Conservation (phyloP, 257 asterid genomes). For the Solanum sparsipilum region DNA sequence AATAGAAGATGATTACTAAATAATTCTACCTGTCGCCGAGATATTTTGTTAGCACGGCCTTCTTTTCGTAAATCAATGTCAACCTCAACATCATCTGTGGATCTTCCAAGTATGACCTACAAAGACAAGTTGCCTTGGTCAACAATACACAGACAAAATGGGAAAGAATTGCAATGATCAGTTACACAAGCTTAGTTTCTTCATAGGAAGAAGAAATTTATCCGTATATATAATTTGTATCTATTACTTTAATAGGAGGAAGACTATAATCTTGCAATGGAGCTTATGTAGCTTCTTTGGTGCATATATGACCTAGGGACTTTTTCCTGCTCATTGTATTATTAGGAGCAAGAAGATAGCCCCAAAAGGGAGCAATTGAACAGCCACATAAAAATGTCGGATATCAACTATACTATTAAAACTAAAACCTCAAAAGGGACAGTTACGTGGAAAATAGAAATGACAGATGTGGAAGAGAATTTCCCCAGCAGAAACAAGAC, state of each 20-base stretch:
- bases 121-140: conserved; percentile 2
- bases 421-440: not conserved
- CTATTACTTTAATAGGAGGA: not conserved
- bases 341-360: not conserved
- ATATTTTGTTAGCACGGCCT: conserved; percentile 91
- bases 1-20: not conserved
- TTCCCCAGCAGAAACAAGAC: not conserved
- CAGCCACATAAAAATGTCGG: not conserved
- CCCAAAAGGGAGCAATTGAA: not conserved
- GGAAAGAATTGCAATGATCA: not conserved
- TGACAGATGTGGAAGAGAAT: not conserved
- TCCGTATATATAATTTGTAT: not conserved
- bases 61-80: conserved; percentile 89
- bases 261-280: not conserved
- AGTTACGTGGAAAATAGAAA: not conserved
- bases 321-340: not conserved
- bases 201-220: not conserved
- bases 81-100: conserved; percentile 77
- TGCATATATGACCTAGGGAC: not conserved
- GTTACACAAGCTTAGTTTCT: not conserved
- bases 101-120: conserved; percentile 90
- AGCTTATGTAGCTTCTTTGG: not conserved
- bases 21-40: conserved; percentile 80
- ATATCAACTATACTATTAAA: not conserved
- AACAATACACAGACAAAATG: not conserved